These are phyloP conservation scores for Kwoniella botswanensis DNA, from an alignment of 768 basidiomycete species.

Conservation along the genomic window DNA sequence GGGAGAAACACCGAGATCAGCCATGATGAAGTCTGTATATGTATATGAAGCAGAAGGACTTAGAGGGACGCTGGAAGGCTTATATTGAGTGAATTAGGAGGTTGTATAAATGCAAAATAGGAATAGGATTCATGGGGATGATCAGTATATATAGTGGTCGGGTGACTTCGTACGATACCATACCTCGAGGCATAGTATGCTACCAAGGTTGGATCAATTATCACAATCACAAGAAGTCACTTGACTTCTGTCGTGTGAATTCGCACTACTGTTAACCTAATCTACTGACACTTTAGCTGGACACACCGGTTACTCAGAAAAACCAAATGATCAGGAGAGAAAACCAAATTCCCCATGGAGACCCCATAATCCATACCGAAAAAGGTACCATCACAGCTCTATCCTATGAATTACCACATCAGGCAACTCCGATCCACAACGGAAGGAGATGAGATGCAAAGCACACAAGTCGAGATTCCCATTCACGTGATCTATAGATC, in stretches of 20 bases:
- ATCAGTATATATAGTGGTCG: constrained; percentile 8
- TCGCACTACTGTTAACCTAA: background rate
- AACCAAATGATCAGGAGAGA: background rate
- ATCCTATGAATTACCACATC: background rate
- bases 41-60: background rate
- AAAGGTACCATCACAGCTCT: background rate
- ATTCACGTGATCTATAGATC: too few species aligned
- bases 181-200: background rate
- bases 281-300: background rate
- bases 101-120: background rate
- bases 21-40: constrained; percentile 32
- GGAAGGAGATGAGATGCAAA: too few species aligned
- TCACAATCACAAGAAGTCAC: constrained; percentile 11
- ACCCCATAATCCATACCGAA: background rate
- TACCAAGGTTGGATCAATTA: background rate
- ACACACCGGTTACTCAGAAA: background rate
- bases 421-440: background rate
- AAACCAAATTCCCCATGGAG: constrained; percentile 14
- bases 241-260: constrained; percentile 1
- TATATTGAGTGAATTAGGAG: background rate
- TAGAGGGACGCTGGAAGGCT: too few species aligned
- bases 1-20: constrained; percentile 47
- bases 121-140: background rate
- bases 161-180: constrained; percentile 5
- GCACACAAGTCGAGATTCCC: too few species aligned